A percentile compares a stretch with the other conserved stretches of the same genome.
Evolutionary conservation across 192 early-diverging fungal species (phyloP).

Genomic region (Coemansia pectinata): DNA sequence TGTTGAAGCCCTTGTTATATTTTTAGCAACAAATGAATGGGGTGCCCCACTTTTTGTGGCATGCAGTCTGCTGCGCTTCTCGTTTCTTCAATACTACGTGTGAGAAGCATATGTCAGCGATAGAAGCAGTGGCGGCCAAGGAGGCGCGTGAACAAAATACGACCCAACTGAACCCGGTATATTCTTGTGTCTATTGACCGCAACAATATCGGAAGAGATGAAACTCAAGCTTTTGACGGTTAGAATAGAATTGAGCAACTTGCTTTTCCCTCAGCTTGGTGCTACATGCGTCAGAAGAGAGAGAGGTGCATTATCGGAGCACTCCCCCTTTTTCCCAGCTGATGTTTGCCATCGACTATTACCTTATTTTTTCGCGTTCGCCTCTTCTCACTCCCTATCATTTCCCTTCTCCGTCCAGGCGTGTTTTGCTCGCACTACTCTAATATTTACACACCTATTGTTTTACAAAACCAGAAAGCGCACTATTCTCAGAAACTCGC

Average conservation of each 20-base stretch:
- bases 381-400: not conserved
- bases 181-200: not conserved
- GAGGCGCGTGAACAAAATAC: not conserved
- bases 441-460: not conserved
- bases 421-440: not conserved
- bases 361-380: not conserved
- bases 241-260: not conserved
- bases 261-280: not conserved
- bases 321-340: not conserved
- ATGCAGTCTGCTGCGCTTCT: not conserved
- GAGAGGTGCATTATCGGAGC: constrained; percentile 7
- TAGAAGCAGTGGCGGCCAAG: not conserved
- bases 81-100: not conserved
- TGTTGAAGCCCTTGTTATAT: not conserved
- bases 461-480: not conserved
- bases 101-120: not conserved
- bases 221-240: not conserved
- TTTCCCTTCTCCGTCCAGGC: not conserved
- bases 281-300: constrained; percentile 1
- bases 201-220: not conserved
- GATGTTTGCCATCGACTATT: not conserved
- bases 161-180: not conserved
- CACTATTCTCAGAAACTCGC: not conserved
- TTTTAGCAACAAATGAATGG: not conserved
- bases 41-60: not conserved